Conservation (phyloP, 441 rosid species). For the Erodium trifolium region DNA sequence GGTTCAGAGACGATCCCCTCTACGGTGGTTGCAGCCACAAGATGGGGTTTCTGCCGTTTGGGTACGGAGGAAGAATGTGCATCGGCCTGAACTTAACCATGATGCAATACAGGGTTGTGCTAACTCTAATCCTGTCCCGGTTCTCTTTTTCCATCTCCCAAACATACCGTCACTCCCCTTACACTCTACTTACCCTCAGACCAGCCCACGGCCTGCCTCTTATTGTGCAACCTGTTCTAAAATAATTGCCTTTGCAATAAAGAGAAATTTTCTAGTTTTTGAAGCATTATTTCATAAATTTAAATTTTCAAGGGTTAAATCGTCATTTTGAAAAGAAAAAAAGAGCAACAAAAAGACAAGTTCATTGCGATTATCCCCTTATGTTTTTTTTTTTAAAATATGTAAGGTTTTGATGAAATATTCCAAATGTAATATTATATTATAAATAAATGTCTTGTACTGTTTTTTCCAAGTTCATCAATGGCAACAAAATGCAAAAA, state of each 20-base stretch:
- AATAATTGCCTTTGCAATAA: no score
- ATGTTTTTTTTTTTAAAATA: no score
- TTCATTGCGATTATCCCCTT: no score
- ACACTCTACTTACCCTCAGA: conserved; percentile 63
- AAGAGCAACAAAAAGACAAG: no score
- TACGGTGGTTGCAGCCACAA: conserved; percentile 76
- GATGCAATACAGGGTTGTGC: conserved; percentile 74
- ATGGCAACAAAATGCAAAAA: neutral
- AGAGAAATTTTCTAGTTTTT: no score
- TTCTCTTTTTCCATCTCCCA: conserved; percentile 66
- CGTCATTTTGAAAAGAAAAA: no score
- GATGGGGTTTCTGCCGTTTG: conserved; percentile 94
- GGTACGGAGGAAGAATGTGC: conserved; percentile 97
- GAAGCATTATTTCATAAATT: no score
- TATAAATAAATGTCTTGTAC: no score
- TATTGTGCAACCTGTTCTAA: no score
- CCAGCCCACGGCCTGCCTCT: conserved; percentile 25
- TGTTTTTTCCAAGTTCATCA: neutral
- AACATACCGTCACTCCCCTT: conserved; percentile 58
- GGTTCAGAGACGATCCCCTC: conserved; percentile 47
- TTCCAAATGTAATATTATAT: no score
- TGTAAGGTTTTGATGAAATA: no score
- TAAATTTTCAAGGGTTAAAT: no score
- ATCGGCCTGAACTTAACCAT: conserved; percentile 60
- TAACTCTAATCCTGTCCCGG: conserved; percentile 51